Evolutionary conservation across 768 basidiomycete genomes (phyloP).

Genomic region (Pleurotus cornucopiae): DNA sequence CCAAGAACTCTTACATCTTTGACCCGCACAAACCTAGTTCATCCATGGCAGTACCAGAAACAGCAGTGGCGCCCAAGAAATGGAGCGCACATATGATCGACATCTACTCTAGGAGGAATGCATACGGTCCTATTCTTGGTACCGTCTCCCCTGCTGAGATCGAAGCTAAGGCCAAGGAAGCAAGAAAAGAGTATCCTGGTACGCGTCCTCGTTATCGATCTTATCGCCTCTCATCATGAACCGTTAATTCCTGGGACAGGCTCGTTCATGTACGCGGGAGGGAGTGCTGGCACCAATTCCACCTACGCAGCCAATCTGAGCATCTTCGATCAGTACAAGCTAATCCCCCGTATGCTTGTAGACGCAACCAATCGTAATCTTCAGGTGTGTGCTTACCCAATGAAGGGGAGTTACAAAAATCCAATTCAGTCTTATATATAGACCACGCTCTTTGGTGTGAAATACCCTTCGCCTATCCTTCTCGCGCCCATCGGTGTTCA

Average conservation of each 20-base stretch:
- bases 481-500: slow-evolving; percentile 79
- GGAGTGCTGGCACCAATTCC: slow-evolving; percentile 67
- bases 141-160: slow-evolving; percentile 61
- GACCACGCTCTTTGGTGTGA: slow-evolving; percentile 72
- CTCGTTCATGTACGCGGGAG: slow-evolving; percentile 71
- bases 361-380: slow-evolving; percentile 53
- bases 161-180: slow-evolving; percentile 63
- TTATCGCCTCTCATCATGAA: not conserved
- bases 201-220: slow-evolving; percentile 11
- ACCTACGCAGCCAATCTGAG: slow-evolving; percentile 66
- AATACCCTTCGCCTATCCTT: slow-evolving; percentile 55
- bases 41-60: slow-evolving; percentile 8
- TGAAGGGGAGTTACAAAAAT: not conserved
- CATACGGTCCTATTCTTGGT: slow-evolving; percentile 42
- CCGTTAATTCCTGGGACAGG: slow-evolving; percentile 26
- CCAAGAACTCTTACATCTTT: not conserved
- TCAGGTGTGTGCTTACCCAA: slow-evolving; percentile 36
- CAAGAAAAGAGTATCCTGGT: slow-evolving; percentile 55
- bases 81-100: slow-evolving; percentile 39
- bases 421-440: slow-evolving; percentile 17
- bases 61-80: slow-evolving; percentile 7
- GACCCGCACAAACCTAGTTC: not conserved
- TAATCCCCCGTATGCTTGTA: slow-evolving; percentile 79
- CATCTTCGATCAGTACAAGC: slow-evolving; percentile 62
- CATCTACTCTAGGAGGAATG: slow-evolving; percentile 34